Percentiles rank a stretch among this genome's conserved stretches.
phyloP scores from a whole-genome alignment of 306 rosid species.

The Vigna unguiculata region DNA sequence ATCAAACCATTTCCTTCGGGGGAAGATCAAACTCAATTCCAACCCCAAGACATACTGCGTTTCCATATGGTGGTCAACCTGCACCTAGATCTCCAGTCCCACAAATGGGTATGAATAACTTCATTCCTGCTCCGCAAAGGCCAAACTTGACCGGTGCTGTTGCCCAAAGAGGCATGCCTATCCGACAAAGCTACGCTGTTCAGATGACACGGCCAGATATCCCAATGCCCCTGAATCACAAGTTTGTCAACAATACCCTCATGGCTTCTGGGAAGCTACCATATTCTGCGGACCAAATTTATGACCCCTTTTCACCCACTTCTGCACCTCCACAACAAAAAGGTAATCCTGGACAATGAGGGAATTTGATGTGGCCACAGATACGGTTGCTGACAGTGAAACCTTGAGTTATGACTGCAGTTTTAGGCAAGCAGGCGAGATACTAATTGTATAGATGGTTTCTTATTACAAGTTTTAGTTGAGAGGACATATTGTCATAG shows the following conservation, averaged over 20 bases:
- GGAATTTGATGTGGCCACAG: slow-evolving; percentile 31
- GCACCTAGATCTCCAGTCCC: slow-evolving; percentile 47
- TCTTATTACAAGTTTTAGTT: not conserved
- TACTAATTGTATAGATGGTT: slow-evolving; percentile 36
- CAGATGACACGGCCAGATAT: slow-evolving; percentile 54
- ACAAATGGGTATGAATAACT: slow-evolving; percentile 67
- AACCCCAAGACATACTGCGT: slow-evolving; percentile 58
- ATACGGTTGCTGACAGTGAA: slow-evolving; percentile 7
- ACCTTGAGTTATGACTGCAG: slow-evolving; percentile 8
- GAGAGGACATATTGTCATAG: slow-evolving; percentile 25
- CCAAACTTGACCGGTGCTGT: slow-evolving; percentile 47
- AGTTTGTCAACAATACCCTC: slow-evolving; percentile 52
- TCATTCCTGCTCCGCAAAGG: slow-evolving; percentile 63
- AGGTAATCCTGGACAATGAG: slow-evolving; percentile 53
- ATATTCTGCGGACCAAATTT: slow-evolving; percentile 73
- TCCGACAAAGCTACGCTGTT: slow-evolving; percentile 57
- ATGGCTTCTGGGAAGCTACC: slow-evolving; percentile 56
- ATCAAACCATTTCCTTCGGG: slow-evolving; percentile 56
- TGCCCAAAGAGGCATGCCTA: slow-evolving; percentile 56
- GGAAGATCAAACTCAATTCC: slow-evolving; percentile 55
- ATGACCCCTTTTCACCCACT: slow-evolving; percentile 95
- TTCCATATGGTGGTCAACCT: slow-evolving; percentile 56
- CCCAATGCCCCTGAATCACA: slow-evolving; percentile 53
- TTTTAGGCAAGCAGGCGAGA: slow-evolving; percentile 2
- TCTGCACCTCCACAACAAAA: slow-evolving; percentile 59